These are phyloP conservation scores for Talaromyces atroroseus DNA, from an alignment of 2,329 filamentous ascomycete genomes.

Conservation along the genomic window DNA sequence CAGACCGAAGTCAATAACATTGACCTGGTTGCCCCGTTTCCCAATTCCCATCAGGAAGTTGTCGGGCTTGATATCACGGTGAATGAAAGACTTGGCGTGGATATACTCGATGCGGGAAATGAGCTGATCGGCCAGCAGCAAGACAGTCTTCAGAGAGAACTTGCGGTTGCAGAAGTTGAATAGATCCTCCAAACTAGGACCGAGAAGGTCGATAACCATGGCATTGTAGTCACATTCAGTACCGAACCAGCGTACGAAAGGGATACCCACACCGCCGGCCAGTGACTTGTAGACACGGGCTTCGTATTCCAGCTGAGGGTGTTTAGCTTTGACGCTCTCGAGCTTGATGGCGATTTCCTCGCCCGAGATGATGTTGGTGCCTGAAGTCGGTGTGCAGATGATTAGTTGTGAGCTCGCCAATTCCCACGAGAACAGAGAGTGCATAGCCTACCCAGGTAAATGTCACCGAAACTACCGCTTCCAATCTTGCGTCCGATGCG, in stretches of 20 bases:
- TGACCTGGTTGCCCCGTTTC: conserved; percentile 98
- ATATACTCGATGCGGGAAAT: conserved; percentile 99
- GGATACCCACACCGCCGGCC: conserved; percentile 93
- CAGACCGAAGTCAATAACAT: conserved; percentile 97
- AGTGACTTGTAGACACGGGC: conserved; percentile 83
- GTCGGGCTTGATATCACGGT: conserved; percentile 99
- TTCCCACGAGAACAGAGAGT: conserved; percentile 17
- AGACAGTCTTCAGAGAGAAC: conserved; percentile 96
- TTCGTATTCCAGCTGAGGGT: conserved; percentile 97
- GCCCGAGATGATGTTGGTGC: conserved; percentile 98
- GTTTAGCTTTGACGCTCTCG: conserved; percentile 98
- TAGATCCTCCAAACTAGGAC: conserved; percentile 90
- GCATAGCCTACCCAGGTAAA: conserved; percentile 67
- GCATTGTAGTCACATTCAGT: conserved; percentile 99
- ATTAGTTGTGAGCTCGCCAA: not conserved
- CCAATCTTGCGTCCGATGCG: conserved; percentile 99
- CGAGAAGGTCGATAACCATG: conserved; percentile 96
- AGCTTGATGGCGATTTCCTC: conserved; percentile 99
- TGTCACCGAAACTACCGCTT: conserved; percentile 94
- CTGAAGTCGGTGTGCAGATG: conserved; percentile 36
- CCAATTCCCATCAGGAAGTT: conserved; percentile 99
- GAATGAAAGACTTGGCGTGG: conserved; percentile 98
- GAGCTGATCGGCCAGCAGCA: conserved; percentile 93
- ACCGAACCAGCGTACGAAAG: conserved; percentile 98
- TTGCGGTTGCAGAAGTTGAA: conserved; percentile 99